These are phyloP conservation scores for Pichia sp. DNA, from an alignment of 1,139 yeast genomes.

Conservation along the genomic window DNA sequence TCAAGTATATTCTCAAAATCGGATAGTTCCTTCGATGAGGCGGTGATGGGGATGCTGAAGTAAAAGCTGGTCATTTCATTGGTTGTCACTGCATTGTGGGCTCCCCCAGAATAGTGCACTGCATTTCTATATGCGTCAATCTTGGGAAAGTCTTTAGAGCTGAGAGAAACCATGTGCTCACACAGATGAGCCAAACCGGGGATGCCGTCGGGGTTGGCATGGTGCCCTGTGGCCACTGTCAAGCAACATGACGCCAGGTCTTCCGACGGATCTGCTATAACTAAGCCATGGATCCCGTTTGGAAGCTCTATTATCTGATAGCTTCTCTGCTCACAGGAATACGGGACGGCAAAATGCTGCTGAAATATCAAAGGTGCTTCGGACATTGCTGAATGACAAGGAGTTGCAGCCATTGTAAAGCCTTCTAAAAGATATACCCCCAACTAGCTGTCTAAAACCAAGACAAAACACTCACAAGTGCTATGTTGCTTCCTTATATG, in stretches of 20 bases:
- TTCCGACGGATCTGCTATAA: slow-evolving; percentile 55
- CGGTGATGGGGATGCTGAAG: slow-evolving; percentile 49
- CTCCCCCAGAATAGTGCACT: slow-evolving; percentile 48
- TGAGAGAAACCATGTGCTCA: slow-evolving; percentile 62
- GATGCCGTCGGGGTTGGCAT: slow-evolving; percentile 49
- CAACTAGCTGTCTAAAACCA: background rate
- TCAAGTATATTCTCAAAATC: slow-evolving; percentile 43
- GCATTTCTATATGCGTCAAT: slow-evolving; percentile 43
- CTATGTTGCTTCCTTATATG: background rate
- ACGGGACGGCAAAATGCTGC: slow-evolving; percentile 33
- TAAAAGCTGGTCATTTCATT: slow-evolving; percentile 60
- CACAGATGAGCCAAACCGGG: slow-evolving; percentile 71
- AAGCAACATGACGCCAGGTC: slow-evolving; percentile 44
- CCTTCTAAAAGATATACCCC: background rate
- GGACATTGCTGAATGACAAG: background rate
- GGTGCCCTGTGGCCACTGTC: slow-evolving; percentile 60
- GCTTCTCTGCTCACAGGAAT: slow-evolving; percentile 29
- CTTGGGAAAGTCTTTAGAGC: slow-evolving; percentile 51
- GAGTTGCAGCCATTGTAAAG: no score
- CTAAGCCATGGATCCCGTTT: slow-evolving; percentile 48
- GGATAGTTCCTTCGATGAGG: slow-evolving; percentile 18
- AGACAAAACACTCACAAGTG: background rate
- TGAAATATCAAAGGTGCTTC: background rate
- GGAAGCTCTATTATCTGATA: slow-evolving; percentile 44
- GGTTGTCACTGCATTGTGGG: slow-evolving; percentile 60